A percentile compares a stretch with the other conserved stretches of the same genome.
Conservation (phyloP, 371 early-diverging fungal genomes). For the Apophysomyces ossiformis region DNA sequence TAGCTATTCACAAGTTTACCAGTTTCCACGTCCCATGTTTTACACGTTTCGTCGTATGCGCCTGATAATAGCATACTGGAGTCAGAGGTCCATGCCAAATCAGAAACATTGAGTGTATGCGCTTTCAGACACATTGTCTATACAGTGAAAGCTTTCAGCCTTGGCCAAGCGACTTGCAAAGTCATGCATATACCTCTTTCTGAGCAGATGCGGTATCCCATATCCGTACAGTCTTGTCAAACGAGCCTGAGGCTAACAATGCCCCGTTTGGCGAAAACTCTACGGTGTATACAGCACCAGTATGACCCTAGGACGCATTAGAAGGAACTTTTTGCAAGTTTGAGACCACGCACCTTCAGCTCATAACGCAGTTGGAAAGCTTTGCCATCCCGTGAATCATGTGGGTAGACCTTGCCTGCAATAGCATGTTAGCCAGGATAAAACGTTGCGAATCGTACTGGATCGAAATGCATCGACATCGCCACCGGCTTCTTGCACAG, state of each 20-base stretch:
- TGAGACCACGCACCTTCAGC: conserved; percentile 36
- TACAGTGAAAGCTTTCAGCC: neutral
- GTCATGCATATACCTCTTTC: conserved; percentile 60
- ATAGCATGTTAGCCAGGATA: neutral
- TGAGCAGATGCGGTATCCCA: conserved; percentile 82
- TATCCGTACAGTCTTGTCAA: conserved; percentile 89
- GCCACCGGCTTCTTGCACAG: conserved; percentile 52
- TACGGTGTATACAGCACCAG: conserved; percentile 85
- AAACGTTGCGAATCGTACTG: conserved; percentile 16
- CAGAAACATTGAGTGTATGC: conserved; percentile 84
- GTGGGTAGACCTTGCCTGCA: neutral
- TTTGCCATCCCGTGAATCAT: conserved; percentile 47
- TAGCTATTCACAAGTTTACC: conserved; percentile 68
- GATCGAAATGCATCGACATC: conserved; percentile 44
- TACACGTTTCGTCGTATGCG: conserved; percentile 83
- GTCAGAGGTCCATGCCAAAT: conserved; percentile 80
- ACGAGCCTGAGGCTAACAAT: conserved; percentile 84
- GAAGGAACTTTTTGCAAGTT: neutral
- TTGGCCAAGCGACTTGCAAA: no score
- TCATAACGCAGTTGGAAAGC: conserved; percentile 57
- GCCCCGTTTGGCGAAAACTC: conserved; percentile 84
- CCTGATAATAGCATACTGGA: conserved; percentile 80
- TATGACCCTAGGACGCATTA: conserved; percentile 68
- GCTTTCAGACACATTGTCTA: conserved; percentile 62
- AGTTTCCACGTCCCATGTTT: conserved; percentile 81